Evolutionary conservation across 495 filamentous ascomycete species (phyloP).

Genomic region (Penicillium longicatenatum): DNA sequence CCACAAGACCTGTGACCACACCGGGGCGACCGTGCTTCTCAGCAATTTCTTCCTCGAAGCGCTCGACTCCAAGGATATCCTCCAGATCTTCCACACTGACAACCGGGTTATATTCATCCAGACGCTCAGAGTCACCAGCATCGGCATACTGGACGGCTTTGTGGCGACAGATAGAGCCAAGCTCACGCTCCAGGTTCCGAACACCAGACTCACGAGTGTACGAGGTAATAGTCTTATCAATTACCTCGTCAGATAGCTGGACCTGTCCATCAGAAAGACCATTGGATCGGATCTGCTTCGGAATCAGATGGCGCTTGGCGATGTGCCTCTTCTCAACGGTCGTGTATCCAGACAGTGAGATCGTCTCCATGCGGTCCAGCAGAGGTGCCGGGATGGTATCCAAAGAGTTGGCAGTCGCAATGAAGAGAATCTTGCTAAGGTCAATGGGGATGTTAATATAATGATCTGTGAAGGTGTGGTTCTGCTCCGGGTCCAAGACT

Average conservation of each 20-base stretch:
- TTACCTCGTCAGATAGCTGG: slow-evolving; percentile 73
- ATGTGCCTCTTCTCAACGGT: slow-evolving; percentile 98
- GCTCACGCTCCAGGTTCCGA: slow-evolving; percentile 92
- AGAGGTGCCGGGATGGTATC: slow-evolving; percentile 94
- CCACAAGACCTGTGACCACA: slow-evolving; percentile 95
- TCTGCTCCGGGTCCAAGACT: slow-evolving; percentile 97
- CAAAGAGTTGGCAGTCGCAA: slow-evolving; percentile 95
- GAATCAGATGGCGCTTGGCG: slow-evolving; percentile 87
- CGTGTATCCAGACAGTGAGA: slow-evolving; percentile 90
- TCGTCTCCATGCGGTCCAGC: slow-evolving; percentile 97
- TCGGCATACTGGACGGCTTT: slow-evolving; percentile 96
- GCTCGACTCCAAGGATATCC: slow-evolving; percentile 88
- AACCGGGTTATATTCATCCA: slow-evolving; percentile 69
- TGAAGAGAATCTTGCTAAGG: slow-evolving; percentile 94
- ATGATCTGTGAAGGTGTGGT: slow-evolving; percentile 91
- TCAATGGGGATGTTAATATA: slow-evolving; percentile 97
- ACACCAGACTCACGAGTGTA: slow-evolving; percentile 99
- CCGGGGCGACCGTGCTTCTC: slow-evolving; percentile 86
- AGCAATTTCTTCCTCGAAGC: slow-evolving; percentile 93
- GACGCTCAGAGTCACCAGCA: slow-evolving; percentile 73
- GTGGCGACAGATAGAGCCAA: slow-evolving; percentile 88
- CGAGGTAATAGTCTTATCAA: slow-evolving; percentile 90
- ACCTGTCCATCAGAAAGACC: slow-evolving; percentile 77
- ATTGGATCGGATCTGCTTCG: slow-evolving; percentile 85
- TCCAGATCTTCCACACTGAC: slow-evolving; percentile 82